These are phyloP conservation scores for Massarina eburnea DNA, from an alignment of 2,329 filamentous ascomycete species.

Conservation along the genomic window DNA sequence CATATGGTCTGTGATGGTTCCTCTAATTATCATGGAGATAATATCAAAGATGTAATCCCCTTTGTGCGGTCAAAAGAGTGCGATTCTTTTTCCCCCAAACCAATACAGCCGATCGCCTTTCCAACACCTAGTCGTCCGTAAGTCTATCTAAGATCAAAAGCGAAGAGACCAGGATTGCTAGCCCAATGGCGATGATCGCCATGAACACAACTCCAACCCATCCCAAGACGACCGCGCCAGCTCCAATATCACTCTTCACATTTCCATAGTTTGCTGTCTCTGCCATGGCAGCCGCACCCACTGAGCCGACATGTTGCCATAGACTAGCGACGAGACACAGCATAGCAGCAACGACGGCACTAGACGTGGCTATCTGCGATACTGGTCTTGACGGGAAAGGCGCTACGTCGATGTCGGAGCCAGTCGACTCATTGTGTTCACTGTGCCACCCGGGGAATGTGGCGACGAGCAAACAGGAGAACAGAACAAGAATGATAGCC, in stretches of 20 bases:
- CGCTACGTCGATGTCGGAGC: constrained; percentile 81
- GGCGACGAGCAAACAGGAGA: constrained; percentile 84
- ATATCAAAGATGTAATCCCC: no score
- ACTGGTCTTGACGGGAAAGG: constrained; percentile 86
- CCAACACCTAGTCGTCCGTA: neutral
- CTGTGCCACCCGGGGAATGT: constrained; percentile 96
- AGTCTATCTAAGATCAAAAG: constrained; percentile 1
- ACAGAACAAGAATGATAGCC: constrained; percentile 88
- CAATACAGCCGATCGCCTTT: no score
- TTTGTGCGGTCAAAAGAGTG: no score
- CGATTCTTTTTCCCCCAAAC: no score
- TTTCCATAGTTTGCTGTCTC: constrained; percentile 85
- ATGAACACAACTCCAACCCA: constrained; percentile 90
- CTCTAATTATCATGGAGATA: no score
- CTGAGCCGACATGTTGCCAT: constrained; percentile 91
- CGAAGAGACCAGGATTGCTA: neutral
- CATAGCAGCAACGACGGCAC: constrained; percentile 70
- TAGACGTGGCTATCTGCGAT: constrained; percentile 81
- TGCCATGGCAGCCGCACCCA: constrained; percentile 86
- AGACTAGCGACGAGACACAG: constrained; percentile 64
- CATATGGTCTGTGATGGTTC: no score
- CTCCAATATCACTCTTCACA: constrained; percentile 79
- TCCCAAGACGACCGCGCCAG: constrained; percentile 85
- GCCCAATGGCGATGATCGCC: constrained; percentile 36
- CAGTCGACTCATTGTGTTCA: constrained; percentile 68